Percentiles rank a stretch among this genome's conserved stretches.
Evolutionary conservation across 1,139 yeast species (phyloP).

Genomic region (Saccharomyces hybrid): DNA sequence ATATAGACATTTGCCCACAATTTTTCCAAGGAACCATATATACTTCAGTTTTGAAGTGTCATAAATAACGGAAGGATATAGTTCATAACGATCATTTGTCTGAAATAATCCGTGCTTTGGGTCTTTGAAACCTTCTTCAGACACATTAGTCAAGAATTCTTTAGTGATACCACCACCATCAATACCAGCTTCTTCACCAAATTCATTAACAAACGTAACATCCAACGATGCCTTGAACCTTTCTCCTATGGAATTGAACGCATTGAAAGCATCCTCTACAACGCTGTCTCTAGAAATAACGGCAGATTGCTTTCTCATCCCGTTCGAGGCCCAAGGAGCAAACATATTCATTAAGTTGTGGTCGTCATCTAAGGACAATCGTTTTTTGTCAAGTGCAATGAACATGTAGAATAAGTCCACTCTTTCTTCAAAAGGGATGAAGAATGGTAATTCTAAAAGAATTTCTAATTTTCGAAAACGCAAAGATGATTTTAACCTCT

Average conservation of each 20-base stretch:
- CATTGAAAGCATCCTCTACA: slow-evolving; percentile 65
- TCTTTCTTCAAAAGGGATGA: slow-evolving; percentile 66
- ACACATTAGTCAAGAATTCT: slow-evolving; percentile 73
- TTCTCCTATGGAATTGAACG: slow-evolving; percentile 42
- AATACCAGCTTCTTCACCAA: slow-evolving; percentile 76
- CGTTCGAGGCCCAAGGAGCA: slow-evolving; percentile 11
- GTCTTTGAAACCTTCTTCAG: slow-evolving; percentile 57
- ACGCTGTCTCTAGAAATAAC: slow-evolving; percentile 61
- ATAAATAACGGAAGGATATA: slow-evolving; percentile 48
- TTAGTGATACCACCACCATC: slow-evolving; percentile 98
- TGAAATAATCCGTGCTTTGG: slow-evolving; percentile 41
- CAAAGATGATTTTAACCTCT: slow-evolving; percentile 11
- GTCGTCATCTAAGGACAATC: slow-evolving; percentile 24
- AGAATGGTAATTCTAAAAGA: slow-evolving; percentile 64
- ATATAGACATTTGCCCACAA: slow-evolving; percentile 86
- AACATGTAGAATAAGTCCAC: slow-evolving; percentile 66
- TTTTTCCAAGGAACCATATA: slow-evolving; percentile 63
- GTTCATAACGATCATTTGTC: slow-evolving; percentile 48
- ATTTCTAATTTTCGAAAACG: slow-evolving; percentile 39
- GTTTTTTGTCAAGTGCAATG: slow-evolving; percentile 45
- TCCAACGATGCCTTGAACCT: slow-evolving; percentile 53
- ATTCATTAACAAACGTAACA: slow-evolving; percentile 62
- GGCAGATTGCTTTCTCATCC: slow-evolving; percentile 36
- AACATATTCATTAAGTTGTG: slow-evolving; percentile 14
- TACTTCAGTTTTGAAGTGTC: slow-evolving; percentile 35